These are phyloP conservation scores for Kalaharituber pfeilii DNA, from an alignment of 2,329 filamentous ascomycete genomes.

Conservation along the genomic window DNA sequence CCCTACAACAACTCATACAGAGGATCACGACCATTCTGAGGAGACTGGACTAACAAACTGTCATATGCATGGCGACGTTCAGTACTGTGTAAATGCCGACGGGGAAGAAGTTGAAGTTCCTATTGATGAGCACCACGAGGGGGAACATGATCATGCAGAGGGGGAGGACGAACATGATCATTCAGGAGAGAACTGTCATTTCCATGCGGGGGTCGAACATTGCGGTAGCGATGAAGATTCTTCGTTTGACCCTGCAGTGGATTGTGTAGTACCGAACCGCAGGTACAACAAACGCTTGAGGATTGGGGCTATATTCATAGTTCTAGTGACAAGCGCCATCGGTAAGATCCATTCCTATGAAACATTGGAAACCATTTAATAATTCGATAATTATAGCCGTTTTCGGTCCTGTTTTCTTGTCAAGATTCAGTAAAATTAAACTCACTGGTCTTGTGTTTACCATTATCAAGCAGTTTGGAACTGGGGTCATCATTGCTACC, in stretches of 20 bases:
- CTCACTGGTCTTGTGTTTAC: slow-evolving; percentile 37
- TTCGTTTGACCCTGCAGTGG: slow-evolving; percentile 26
- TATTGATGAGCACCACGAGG: slow-evolving; percentile 20
- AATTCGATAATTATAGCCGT: slow-evolving; percentile 30
- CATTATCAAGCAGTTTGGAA: slow-evolving; percentile 55
- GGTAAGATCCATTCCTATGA: slow-evolving; percentile 28
- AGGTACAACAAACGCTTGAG: slow-evolving; percentile 52
- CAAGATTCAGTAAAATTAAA: slow-evolving; percentile 38
- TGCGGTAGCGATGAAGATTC: slow-evolving; percentile 25
- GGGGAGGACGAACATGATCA: slow-evolving; percentile 20
- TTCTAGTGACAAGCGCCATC: slow-evolving; percentile 49
- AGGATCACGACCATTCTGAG: neutral
- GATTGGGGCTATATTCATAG: slow-evolving; percentile 54
- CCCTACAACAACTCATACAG: neutral
- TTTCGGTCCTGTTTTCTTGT: slow-evolving; percentile 48
- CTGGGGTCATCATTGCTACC: slow-evolving; percentile 54
- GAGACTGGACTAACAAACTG: neutral
- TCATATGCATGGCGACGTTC: neutral
- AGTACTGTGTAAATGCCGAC: neutral
- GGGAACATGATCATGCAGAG: slow-evolving; percentile 16
- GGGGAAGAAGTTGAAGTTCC: slow-evolving; percentile 5
- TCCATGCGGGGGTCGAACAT: slow-evolving; percentile 53
- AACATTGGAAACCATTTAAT: slow-evolving; percentile 7
- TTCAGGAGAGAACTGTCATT: slow-evolving; percentile 42
- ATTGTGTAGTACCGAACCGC: slow-evolving; percentile 27